Conservation (phyloP, 805 yeast species). For the Sugiyamaella mastotermitis region DNA sequence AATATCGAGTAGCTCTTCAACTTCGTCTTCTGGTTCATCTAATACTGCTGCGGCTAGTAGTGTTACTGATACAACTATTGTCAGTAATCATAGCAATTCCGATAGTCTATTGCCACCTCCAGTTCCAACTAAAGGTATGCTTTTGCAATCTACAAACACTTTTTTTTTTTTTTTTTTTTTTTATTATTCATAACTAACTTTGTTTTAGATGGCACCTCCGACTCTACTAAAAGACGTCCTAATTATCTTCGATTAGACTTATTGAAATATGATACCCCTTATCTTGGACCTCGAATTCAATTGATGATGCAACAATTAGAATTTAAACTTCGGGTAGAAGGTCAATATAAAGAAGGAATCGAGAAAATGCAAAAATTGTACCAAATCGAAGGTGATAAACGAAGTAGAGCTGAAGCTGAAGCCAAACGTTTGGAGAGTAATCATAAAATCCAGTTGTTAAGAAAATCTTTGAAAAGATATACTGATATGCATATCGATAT, state of each 20-base stretch:
- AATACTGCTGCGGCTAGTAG: neutral
- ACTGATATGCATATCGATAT: slow-evolving; percentile 77
- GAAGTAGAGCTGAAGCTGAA: slow-evolving; percentile 80
- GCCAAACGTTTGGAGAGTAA: slow-evolving; percentile 80
- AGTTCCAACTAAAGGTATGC: slow-evolving; percentile 15
- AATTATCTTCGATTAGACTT: slow-evolving; percentile 47
- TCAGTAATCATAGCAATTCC: no score
- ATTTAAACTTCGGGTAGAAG: slow-evolving; percentile 88
- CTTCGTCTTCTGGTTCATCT: slow-evolving; percentile 5
- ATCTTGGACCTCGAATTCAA: slow-evolving; percentile 89
- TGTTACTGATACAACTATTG: neutral
- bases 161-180: slow-evolving; percentile 2
- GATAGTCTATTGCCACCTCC: slow-evolving; percentile 11
- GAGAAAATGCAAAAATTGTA: slow-evolving; percentile 83
- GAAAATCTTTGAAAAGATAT: slow-evolving; percentile 77
- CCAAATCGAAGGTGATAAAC: slow-evolving; percentile 84
- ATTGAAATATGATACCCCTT: slow-evolving; percentile 88
- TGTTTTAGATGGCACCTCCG: neutral
- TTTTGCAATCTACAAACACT: slow-evolving; percentile 2
- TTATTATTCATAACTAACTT: neutral
- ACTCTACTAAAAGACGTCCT: slow-evolving; percentile 14
- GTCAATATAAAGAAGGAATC: slow-evolving; percentile 88
- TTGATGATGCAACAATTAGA: slow-evolving; percentile 93
- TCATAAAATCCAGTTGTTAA: slow-evolving; percentile 76
- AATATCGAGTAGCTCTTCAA: slow-evolving; percentile 3